A percentile compares a stretch with the other conserved stretches of the same genome.
Conservation (phyloP, 2,329 filamentous ascomycete genomes). For the Cucurbitaria berberidis region DNA sequence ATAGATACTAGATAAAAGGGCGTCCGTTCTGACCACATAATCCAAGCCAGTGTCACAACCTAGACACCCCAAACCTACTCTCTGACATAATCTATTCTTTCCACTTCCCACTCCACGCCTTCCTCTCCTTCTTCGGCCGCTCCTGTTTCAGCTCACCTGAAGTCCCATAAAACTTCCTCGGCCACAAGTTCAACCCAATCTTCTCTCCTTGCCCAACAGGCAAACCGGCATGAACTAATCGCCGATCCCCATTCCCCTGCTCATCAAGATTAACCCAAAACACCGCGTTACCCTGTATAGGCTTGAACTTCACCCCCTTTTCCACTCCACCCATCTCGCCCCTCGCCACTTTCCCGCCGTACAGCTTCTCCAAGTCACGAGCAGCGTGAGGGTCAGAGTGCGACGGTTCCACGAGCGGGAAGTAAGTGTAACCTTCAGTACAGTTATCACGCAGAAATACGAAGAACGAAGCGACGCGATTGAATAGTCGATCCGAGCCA, state of each 20-base stretch:
- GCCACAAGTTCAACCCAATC: slow-evolving; percentile 67
- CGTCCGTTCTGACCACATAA: too few species aligned
- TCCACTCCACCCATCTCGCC: slow-evolving; percentile 25
- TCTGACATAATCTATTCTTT: slow-evolving; percentile 13
- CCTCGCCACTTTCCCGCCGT: slow-evolving; percentile 19
- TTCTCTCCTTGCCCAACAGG: slow-evolving; percentile 62
- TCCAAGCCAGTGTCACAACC: too few species aligned
- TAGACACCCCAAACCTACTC: too few species aligned
- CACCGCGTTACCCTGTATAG: slow-evolving; percentile 62
- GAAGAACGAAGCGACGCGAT: slow-evolving; percentile 34
- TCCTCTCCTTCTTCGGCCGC: slow-evolving; percentile 2
- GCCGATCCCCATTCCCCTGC: slow-evolving; percentile 43
- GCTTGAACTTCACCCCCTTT: slow-evolving; percentile 61
- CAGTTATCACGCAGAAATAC: slow-evolving; percentile 34
- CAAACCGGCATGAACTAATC: slow-evolving; percentile 63
- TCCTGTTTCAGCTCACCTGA: neutral
- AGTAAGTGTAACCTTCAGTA: slow-evolving; percentile 31
- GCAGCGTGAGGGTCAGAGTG: slow-evolving; percentile 3
- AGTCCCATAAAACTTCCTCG: slow-evolving; percentile 30
- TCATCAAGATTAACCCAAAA: slow-evolving; percentile 65
- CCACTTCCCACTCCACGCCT: slow-evolving; percentile 16
- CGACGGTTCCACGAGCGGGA: slow-evolving; percentile 23
- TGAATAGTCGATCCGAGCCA: slow-evolving; percentile 19
- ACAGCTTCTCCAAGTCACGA: slow-evolving; percentile 10
- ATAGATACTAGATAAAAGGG: too few species aligned